These are phyloP conservation scores for Colletotrichum eleusines DNA, from an alignment of 2,329 filamentous ascomycete genomes.

Conservation along the genomic window DNA sequence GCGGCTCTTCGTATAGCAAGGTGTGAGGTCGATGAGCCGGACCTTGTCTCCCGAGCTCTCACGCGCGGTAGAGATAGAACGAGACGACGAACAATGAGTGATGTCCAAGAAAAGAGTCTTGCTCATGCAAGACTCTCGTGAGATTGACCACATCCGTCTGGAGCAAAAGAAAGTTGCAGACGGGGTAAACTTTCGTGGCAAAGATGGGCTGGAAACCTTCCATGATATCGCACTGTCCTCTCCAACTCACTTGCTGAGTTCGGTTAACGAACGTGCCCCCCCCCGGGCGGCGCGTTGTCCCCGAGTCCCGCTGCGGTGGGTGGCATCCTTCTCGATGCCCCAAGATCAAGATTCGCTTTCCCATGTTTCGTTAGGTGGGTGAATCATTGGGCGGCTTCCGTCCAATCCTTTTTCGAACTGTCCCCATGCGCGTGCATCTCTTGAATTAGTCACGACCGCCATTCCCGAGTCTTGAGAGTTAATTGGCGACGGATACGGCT, in stretches of 20 bases:
- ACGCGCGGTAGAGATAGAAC: not conserved
- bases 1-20: conserved; percentile 32
- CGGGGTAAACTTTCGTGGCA: not conserved
- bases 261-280: not conserved
- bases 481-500: not conserved
- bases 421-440: not conserved
- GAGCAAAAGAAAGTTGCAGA: not conserved
- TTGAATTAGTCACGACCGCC: not conserved
- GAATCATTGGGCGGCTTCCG: not conserved
- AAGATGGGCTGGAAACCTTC: not conserved
- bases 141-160: not conserved
- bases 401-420: not conserved
- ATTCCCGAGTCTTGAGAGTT: not conserved
- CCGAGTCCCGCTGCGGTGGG: not conserved
- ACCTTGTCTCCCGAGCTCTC: not conserved
- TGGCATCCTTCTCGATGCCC: not conserved
- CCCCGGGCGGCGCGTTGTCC: too few relatives aligned
- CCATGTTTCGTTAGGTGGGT: not conserved
- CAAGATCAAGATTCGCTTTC: not conserved
- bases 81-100: not conserved
- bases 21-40: conserved; percentile 1
- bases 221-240: not conserved
- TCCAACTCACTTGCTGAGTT: not conserved
- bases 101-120: not conserved
- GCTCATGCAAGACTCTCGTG: not conserved